Conservation (phyloP, 2,329 filamentous ascomycete genomes). For the Calonectria fujianensis region DNA sequence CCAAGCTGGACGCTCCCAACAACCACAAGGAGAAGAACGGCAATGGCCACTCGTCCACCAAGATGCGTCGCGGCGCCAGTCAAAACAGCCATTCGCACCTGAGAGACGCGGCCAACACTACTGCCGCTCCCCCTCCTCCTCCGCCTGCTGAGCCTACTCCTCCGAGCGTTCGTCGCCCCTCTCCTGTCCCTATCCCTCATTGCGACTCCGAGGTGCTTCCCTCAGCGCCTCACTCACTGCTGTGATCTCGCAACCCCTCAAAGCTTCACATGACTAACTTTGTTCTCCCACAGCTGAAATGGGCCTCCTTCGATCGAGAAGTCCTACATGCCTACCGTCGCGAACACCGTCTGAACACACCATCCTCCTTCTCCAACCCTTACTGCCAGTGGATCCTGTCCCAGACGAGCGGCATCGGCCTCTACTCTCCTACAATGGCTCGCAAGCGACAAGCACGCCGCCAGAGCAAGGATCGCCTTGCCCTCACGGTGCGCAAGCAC, state of each 20-base stretch:
- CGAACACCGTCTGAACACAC: conserved; percentile 81
- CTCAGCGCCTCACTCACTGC: not conserved
- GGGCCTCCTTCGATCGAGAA: conserved; percentile 80
- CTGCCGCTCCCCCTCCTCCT: conserved; percentile 58
- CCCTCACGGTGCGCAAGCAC: conserved; percentile 84
- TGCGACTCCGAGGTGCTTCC: conserved; percentile 10
- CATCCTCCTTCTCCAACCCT: conserved; percentile 80
- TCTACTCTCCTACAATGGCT: conserved; percentile 85
- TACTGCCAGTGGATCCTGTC: conserved; percentile 78
- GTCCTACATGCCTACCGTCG: conserved; percentile 85
- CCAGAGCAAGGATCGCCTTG: conserved; percentile 83
- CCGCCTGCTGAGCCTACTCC: conserved; percentile 55
- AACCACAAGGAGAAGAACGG: conserved; percentile 68
- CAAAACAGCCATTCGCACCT: conserved; percentile 68
- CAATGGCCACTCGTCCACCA: conserved; percentile 67
- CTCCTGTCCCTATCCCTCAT: conserved; percentile 35
- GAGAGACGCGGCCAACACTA: conserved; percentile 66
- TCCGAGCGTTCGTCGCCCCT: conserved; percentile 58
- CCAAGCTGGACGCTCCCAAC: conserved; percentile 64
- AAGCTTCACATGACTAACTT: conserved; percentile 40
- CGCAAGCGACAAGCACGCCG: conserved; percentile 77
- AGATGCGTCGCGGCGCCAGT: conserved; percentile 74
- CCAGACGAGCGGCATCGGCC: conserved; percentile 78
- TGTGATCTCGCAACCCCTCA: not conserved
- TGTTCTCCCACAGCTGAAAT: conserved; percentile 71